Evolutionary conservation across 352 stramenopile genomes (phyloP).

Genomic region (Phytophthora parvispora): DNA sequence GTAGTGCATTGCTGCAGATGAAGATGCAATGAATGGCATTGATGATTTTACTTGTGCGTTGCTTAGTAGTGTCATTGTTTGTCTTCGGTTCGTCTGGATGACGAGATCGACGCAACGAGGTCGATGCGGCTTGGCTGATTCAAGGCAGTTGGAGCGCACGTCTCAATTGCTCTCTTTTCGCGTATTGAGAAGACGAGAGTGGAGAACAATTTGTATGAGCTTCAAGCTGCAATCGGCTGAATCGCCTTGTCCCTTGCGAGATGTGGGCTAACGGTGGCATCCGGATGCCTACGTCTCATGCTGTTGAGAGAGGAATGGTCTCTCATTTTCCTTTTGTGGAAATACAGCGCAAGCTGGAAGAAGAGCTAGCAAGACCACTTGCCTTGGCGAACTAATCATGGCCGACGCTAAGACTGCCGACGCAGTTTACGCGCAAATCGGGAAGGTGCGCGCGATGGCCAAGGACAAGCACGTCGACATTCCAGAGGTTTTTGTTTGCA

Average conservation of each 20-base stretch:
- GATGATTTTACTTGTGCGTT: too few relatives aligned
- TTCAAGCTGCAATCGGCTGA: background rate
- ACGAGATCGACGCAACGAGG: background rate
- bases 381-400: conserved; percentile 12
- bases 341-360: conserved; percentile 1
- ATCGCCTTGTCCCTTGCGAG: conserved; percentile 7
- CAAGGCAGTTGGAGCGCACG: conserved; percentile 1
- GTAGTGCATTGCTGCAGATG: too few relatives aligned
- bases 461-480: conserved; percentile 28
- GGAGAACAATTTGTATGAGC: background rate
- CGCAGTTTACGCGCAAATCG: conserved; percentile 32
- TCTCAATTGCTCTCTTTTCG: conserved; percentile 4
- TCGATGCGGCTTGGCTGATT: background rate
- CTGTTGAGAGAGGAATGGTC: background rate
- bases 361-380: background rate
- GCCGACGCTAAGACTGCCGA: conserved; percentile 24
- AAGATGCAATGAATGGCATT: too few relatives aligned
- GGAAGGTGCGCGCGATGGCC: conserved; percentile 27
- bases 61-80: too few relatives aligned
- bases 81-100: too few relatives aligned
- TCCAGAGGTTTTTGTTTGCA: conserved; percentile 18
- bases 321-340: conserved; percentile 27
- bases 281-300: conserved; percentile 31
- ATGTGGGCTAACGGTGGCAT: conserved; percentile 7
- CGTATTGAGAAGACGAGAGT: background rate